Conservation (phyloP, 768 basidiomycete species). For the Serendipita sp. region DNA sequence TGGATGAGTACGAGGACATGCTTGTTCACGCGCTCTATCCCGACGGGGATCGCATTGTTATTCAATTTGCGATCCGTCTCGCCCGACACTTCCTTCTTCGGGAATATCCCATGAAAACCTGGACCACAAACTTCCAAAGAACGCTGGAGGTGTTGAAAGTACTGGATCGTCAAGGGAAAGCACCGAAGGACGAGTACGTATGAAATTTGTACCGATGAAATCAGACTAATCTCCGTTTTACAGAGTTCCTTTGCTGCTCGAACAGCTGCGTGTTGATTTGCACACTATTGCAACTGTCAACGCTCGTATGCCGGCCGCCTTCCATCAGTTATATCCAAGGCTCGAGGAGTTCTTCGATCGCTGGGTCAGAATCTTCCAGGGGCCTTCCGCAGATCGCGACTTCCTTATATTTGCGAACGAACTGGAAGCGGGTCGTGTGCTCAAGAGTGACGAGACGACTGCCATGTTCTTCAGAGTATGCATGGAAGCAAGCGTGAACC, state of each 20-base stretch:
- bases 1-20: conserved; percentile 71
- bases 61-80: conserved; percentile 67
- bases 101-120: conserved; percentile 56
- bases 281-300: conserved; percentile 8
- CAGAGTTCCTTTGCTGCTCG: conserved; percentile 56
- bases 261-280: conserved; percentile 52
- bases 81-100: conserved; percentile 73
- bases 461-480: conserved; percentile 98
- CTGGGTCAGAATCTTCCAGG: conserved; percentile 91
- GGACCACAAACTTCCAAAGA: conserved; percentile 61
- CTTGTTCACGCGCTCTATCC: conserved; percentile 70
- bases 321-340: conserved; percentile 10
- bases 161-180: conserved; percentile 54
- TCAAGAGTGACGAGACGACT: conserved; percentile 90
- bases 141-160: conserved; percentile 69
- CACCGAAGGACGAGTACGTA: conserved; percentile 62
- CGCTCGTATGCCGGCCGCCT: conserved; percentile 10
- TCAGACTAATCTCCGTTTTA: neutral
- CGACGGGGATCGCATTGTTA: conserved; percentile 58
- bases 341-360: conserved; percentile 46
- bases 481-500: conserved; percentile 82
- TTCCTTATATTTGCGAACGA: conserved; percentile 97
- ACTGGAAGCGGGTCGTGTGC: conserved; percentile 84
- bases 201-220: neutral
- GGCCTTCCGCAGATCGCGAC: conserved; percentile 82